Percentiles rank a stretch among this genome's conserved stretches.
These are phyloP conservation scores for Ophiostoma montium DNA, from an alignment of 2,329 filamentous ascomycete genomes.

Conservation along the genomic window DNA sequence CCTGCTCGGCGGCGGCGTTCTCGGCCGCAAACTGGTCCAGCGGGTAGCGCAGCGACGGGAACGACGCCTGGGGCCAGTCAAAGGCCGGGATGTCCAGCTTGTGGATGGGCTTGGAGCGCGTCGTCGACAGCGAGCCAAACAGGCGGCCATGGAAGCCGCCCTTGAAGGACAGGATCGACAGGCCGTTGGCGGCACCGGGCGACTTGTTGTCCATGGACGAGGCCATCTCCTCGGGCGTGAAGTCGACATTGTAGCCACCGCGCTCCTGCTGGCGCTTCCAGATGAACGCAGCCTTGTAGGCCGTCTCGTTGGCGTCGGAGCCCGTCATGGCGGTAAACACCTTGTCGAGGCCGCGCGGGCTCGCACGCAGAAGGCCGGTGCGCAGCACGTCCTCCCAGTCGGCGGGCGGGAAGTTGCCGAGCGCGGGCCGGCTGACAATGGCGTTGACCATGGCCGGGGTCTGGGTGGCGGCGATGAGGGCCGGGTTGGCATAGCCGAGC, in stretches of 20 bases:
- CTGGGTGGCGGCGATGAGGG: slow-evolving; percentile 53
- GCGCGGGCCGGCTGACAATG: slow-evolving; percentile 75
- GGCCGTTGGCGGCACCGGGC: slow-evolving; percentile 53
- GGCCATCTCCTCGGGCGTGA: slow-evolving; percentile 60
- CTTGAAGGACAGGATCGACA: slow-evolving; percentile 82
- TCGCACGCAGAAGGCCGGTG: slow-evolving; percentile 65
- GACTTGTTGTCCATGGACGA: slow-evolving; percentile 67
- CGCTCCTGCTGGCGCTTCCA: slow-evolving; percentile 71
- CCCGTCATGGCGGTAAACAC: slow-evolving; percentile 84
- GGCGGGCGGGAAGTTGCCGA: slow-evolving; percentile 78
- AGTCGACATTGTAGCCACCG: slow-evolving; percentile 62
- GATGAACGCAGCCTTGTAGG: slow-evolving; percentile 94
- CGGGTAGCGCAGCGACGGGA: slow-evolving; percentile 75
- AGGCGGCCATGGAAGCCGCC: slow-evolving; percentile 81
- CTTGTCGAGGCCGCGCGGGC: slow-evolving; percentile 70
- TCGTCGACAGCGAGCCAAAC: slow-evolving; percentile 77
- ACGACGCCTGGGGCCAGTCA: slow-evolving; percentile 84
- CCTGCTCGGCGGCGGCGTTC: slow-evolving; percentile 66
- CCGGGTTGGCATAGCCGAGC: slow-evolving; percentile 80
- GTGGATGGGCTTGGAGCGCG: slow-evolving; percentile 84
- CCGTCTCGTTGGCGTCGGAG: slow-evolving; percentile 85
- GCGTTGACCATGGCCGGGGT: slow-evolving; percentile 67
- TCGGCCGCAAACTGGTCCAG: slow-evolving; percentile 65
- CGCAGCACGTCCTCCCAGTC: slow-evolving; percentile 72
- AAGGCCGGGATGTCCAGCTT: slow-evolving; percentile 92